phyloP scores from a whole-genome alignment of 2,329 filamentous ascomycete genomes.

The Diaporthe velutina region DNA sequence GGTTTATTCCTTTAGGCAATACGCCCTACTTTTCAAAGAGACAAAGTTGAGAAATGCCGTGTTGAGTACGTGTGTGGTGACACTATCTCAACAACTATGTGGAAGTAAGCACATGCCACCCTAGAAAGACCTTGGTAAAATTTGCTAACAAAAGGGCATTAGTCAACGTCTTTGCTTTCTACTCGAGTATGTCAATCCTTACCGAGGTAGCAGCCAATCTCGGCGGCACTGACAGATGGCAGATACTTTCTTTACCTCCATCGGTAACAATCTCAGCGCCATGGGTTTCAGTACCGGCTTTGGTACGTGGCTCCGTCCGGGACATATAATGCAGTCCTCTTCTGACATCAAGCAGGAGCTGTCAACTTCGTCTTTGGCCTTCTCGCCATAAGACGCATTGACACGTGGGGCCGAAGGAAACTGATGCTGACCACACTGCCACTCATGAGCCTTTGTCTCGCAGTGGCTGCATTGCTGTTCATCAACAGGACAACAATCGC shows the following conservation, averaged over 20 bases:
- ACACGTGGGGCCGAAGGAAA: constrained; percentile 56
- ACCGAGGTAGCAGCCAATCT: accelerated
- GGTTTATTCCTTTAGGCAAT: constrained; percentile 38
- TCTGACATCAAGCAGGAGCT: constrained; percentile 46
- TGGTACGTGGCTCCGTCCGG: constrained; percentile 41
- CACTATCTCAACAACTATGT: constrained; percentile 50
- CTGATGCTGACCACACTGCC: constrained; percentile 59
- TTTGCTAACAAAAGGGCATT: background rate
- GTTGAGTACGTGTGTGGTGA: constrained; percentile 49
- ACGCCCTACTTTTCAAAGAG: constrained; percentile 44
- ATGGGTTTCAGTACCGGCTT: constrained; percentile 51
- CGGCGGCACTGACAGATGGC: constrained; percentile 43
- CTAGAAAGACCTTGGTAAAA: background rate
- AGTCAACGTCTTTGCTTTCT: constrained; percentile 60
- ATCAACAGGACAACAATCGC: constrained; percentile 45
- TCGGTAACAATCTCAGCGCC: constrained; percentile 37
- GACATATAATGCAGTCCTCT: accelerated
- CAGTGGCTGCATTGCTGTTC: constrained; percentile 53
- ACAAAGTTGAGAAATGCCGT: constrained; percentile 48
- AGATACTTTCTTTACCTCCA: constrained; percentile 41
- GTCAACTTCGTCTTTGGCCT: constrained; percentile 58
- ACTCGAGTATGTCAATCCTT: constrained; percentile 51
- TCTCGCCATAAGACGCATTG: constrained; percentile 55
- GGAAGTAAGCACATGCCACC: constrained; percentile 47
- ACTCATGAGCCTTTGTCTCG: constrained; percentile 57